A percentile compares a stretch with the other conserved stretches of the same genome.
phyloP scores from a whole-genome alignment of 176 grass and related monocot species.

The Oryza officinalis region DNA sequence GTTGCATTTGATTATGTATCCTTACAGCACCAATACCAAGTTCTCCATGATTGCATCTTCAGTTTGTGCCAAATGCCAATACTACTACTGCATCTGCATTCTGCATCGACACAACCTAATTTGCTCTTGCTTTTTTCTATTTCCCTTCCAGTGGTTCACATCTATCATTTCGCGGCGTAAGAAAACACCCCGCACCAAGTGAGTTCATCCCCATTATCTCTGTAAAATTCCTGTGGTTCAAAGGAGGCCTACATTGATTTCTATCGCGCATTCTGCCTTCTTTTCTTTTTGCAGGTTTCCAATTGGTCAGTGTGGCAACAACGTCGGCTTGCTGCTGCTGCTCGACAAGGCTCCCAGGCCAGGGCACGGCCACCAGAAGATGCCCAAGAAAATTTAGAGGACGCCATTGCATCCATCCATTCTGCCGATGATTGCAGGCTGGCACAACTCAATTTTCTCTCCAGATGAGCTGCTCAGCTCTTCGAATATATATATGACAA shows the following conservation, averaged over 20 bases:
- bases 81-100: not conserved
- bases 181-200: conserved; percentile 65
- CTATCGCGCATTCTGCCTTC: not conserved
- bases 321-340: conserved; percentile 63
- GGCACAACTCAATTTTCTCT: not conserved
- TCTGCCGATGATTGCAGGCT: too few species aligned
- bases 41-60: not conserved
- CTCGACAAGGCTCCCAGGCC: conserved; percentile 55
- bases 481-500: not conserved
- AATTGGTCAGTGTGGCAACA: conserved; percentile 58
- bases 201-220: conserved; percentile 24
- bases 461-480: not conserved
- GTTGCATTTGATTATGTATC: not conserved
- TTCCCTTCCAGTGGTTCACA: conserved; percentile 55
- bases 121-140: not conserved
- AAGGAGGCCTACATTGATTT: not conserved
- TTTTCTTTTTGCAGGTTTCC: conserved; percentile 49
- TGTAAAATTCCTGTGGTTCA: not conserved
- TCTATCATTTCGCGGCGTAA: conserved; percentile 65
- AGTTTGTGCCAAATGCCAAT: not conserved
- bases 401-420: not conserved
- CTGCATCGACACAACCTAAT: conserved; percentile 10
- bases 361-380: conserved; percentile 49
- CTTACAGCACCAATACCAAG: not conserved
- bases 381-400: conserved; percentile 45